A percentile compares a stretch with the other conserved stretches of the same genome.
Evolutionary conservation across 2,329 filamentous ascomycete genomes (phyloP).

Genomic region (Colletotrichum destructivum): DNA sequence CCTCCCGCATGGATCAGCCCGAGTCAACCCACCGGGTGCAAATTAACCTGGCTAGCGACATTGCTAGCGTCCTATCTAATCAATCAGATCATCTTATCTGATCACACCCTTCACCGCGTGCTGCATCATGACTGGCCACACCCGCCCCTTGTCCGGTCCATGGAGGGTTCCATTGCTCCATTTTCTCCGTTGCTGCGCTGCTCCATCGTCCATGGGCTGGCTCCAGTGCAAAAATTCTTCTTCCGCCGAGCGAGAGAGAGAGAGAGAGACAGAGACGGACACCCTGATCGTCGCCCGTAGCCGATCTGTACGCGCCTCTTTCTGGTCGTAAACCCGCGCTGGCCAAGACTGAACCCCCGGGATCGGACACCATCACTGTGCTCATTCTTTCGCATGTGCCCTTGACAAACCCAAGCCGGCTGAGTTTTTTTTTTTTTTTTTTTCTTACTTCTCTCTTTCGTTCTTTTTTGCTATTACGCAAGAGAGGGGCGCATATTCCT

Average conservation of each 20-base stretch:
- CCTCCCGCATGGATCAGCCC: conserved; percentile 2
- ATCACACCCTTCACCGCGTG: conserved; percentile 34
- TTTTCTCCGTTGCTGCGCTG: neutral
- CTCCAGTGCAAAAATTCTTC: conserved; percentile 35
- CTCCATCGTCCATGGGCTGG: conserved; percentile 2
- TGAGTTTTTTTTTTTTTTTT: conserved; percentile 8
- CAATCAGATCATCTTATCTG: conserved; percentile 42
- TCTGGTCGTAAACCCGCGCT: conserved; percentile 22
- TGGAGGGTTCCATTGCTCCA: neutral
- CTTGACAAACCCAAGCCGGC: neutral
- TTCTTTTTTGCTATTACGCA: neutral
- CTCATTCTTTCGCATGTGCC: conserved; percentile 9
- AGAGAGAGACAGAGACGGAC: neutral
- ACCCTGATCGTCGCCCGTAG: conserved; percentile 19
- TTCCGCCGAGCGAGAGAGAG: conserved; percentile 2
- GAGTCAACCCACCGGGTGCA: conserved; percentile 13
- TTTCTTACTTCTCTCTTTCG: no score
- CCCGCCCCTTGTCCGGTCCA: conserved; percentile 30
- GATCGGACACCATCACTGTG: conserved; percentile 22
- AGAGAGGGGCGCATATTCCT: neutral
- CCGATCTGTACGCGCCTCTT: conserved; percentile 17
- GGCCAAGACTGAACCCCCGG: conserved; percentile 15
- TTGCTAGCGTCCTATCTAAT: conserved; percentile 41
- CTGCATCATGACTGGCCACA: conserved; percentile 26
- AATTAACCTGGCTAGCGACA: conserved; percentile 34